Evolutionary conservation across 768 basidiomycete species (phyloP), one percentile per base, ranked within the genome.

Genomic region (Rickenella mellea): DNA sequence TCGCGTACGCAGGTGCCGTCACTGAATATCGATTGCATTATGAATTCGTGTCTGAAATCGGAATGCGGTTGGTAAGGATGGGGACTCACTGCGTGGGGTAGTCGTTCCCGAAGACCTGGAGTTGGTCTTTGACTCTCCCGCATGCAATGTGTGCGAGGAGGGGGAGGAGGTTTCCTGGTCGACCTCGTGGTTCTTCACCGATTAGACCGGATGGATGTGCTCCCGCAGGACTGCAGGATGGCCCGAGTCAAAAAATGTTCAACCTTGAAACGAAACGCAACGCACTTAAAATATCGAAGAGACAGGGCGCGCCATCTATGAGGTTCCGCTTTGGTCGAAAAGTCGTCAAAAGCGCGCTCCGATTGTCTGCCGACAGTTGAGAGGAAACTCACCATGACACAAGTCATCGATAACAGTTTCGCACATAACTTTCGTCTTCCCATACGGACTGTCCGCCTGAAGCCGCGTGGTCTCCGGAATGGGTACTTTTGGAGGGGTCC

Each of bases 1-100:
- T 98, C 93, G 31, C 93, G 83, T n/a, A 98, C 89, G 55, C 94
- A 99, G 6, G 94, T 97, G 7, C 94, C 94, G 56, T 98, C 94
- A 27, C 87, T 88, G 49, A 6, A 37, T 28, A 43, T 36, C 30
- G 17, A 14, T 37, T 28, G 27, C 21, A 27, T 19, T 24, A 11
- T 36, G 20, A 21, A n/a, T 27, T 22, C 29, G 15, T 17, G 41
- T 6, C 14, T 44, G 25, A 53, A 44, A 26, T 19, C 11, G 25
- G 4, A 7, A 19, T 17, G 21, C 24, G 15, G 14, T 19, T 30
- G 22, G 6, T 15, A 25, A 6, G n/a, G 14, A 27, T 8, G 14
- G 21, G 20, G 5, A 66, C 80, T 54, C 51, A 90, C 84, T 74
- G 79, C 0, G 96, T 99, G 17, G 93, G 91, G 62, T 96, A 99